Evolutionary conservation across 2,329 filamentous ascomycete genomes (phyloP).

Genomic region (Pseudocercospora fuligena): DNA sequence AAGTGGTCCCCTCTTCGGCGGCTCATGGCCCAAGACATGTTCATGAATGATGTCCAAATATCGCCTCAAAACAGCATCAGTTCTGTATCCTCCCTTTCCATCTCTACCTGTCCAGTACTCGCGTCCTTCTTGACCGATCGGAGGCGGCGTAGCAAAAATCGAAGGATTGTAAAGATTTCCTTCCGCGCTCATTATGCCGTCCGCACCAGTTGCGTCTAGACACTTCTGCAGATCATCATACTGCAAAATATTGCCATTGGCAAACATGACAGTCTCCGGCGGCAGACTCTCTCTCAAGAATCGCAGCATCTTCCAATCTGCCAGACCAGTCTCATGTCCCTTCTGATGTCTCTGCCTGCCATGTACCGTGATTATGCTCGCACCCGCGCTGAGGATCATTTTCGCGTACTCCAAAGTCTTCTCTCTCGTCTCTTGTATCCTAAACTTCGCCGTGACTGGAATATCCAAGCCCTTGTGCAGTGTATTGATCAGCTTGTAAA

Average conservation of each 20-base stretch:
- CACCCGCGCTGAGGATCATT: conserved; percentile 84
- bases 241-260: conserved; percentile 91
- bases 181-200: conserved; percentile 95
- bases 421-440: conserved; percentile 84
- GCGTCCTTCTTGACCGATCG: conserved; percentile 66
- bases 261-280: conserved; percentile 88
- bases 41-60: conserved; percentile 90
- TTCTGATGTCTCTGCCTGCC: conserved; percentile 89
- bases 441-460: conserved; percentile 93
- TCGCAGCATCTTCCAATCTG: conserved; percentile 86
- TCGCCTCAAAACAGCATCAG: conserved; percentile 83
- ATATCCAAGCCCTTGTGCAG: conserved; percentile 78
- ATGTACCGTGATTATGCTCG: conserved; percentile 92
- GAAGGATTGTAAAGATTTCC: conserved; percentile 91
- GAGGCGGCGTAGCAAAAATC: conserved; percentile 75
- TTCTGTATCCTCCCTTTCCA: conserved; percentile 81
- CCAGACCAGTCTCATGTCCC: conserved; percentile 89
- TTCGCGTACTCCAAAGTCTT: conserved; percentile 86
- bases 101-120: conserved; percentile 87
- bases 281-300: conserved; percentile 84
- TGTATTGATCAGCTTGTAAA: conserved; percentile 81
- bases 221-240: conserved; percentile 77
- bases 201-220: conserved; percentile 80
- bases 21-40: conserved; percentile 69
- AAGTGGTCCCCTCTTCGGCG: conserved; percentile 71